Percentiles rank a stretch among this genome's conserved stretches.
Evolutionary conservation across 1,284 basidiomycete species (phyloP).

Genomic region (Chalciporus sp.): DNA sequence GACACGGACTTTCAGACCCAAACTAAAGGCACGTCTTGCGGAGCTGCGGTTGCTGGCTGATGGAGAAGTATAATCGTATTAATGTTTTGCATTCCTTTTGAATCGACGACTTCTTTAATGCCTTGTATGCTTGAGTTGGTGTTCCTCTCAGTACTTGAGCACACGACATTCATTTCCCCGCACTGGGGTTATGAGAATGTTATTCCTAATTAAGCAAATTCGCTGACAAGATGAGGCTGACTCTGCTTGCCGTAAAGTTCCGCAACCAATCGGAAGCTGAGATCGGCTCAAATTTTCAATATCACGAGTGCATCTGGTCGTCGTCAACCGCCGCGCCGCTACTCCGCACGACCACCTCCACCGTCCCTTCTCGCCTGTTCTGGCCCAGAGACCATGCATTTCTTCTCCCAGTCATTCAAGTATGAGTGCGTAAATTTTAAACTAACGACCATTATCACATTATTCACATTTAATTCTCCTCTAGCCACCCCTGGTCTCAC

Average conservation of each 20-base stretch:
- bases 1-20: slow-evolving; percentile 54
- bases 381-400: slow-evolving; percentile 55
- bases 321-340: slow-evolving; percentile 18
- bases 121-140: background rate
- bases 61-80: slow-evolving; percentile 6
- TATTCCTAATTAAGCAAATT: background rate
- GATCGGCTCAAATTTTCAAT: slow-evolving; percentile 19
- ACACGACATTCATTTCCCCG: background rate
- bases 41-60: slow-evolving; percentile 51
- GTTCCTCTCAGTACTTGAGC: background rate
- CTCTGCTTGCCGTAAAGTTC: slow-evolving; percentile 19
- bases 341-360: slow-evolving; percentile 30
- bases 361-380: slow-evolving; percentile 8
- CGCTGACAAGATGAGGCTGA: background rate
- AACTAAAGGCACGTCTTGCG: slow-evolving; percentile 76
- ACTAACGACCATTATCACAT: slow-evolving; percentile 18
- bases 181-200: background rate
- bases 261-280: slow-evolving; percentile 34
- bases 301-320: slow-evolving; percentile 8
- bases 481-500: slow-evolving; percentile 84
- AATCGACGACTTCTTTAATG: background rate
- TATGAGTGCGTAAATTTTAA: slow-evolving; percentile 58
- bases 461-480: slow-evolving; percentile 21
- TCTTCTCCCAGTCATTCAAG: slow-evolving; percentile 73
- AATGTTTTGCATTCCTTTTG: background rate